Evolutionary conservation across 139 green algal genomes (phyloP).

Genomic region (Chlamydomonas urium): DNA sequence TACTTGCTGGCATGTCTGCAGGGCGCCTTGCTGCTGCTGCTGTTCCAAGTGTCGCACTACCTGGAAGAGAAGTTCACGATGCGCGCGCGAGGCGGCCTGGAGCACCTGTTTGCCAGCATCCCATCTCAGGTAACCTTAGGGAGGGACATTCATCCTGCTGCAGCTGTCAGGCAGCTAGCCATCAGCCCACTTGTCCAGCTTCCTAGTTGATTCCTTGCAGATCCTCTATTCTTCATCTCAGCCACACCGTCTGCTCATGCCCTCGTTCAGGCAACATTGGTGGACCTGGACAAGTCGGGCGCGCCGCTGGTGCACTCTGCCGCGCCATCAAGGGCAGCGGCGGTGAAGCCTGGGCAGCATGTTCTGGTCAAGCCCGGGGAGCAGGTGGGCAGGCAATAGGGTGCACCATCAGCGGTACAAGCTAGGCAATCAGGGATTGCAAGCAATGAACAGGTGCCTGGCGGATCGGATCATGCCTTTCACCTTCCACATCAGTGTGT

Average conservation of each 20-base stretch:
- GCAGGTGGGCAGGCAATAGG: conserved; percentile 34
- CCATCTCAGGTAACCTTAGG: conserved; percentile 42
- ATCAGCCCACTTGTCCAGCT: too few relatives aligned
- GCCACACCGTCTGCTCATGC: too few relatives aligned
- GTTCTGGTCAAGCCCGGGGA: conserved; percentile 76
- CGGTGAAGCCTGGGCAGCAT: conserved; percentile 45
- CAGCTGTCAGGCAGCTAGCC: too few relatives aligned
- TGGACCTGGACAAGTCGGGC: conserved; percentile 32
- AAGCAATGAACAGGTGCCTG: too few relatives aligned
- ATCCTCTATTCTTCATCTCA: too few relatives aligned
- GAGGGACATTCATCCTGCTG: too few relatives aligned
- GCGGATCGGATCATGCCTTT: too few relatives aligned
- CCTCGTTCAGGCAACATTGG: conserved; percentile 51
- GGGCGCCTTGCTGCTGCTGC: conserved; percentile 80
- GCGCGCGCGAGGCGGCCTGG: conserved; percentile 55
- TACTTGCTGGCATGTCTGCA: conserved; percentile 25
- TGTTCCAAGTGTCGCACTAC: conserved; percentile 71
- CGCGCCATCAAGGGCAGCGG: not conserved
- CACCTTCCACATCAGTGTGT: too few relatives aligned
- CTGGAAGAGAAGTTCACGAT: conserved; percentile 66
- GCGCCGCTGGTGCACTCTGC: not conserved
- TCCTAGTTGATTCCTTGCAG: too few relatives aligned
- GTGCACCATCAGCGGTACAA: too few relatives aligned
- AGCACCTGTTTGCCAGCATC: conserved; percentile 54
- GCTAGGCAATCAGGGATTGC: too few relatives aligned